phyloP scores from a whole-genome alignment of 176 grass and related monocot genomes.

The Ananas comosus region DNA sequence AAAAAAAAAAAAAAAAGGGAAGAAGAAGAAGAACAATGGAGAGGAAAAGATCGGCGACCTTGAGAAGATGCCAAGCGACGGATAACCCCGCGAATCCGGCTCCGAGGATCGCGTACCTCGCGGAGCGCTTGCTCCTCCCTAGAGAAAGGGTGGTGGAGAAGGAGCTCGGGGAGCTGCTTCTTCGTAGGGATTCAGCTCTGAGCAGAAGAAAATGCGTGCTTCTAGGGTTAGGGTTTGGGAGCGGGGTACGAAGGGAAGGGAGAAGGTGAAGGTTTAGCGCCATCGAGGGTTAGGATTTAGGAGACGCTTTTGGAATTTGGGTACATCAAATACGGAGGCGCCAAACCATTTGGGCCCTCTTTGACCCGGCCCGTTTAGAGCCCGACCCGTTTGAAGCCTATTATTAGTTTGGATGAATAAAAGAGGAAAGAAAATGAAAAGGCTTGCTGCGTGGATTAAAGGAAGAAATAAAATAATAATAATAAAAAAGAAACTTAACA shows the following conservation, averaged over 20 bases:
- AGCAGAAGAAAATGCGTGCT: neutral
- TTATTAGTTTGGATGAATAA: too few relatives aligned
- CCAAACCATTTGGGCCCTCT: too few relatives aligned
- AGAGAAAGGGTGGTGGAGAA: conserved; percentile 13
- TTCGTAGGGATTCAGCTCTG: neutral
- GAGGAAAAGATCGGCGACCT: conserved; percentile 23
- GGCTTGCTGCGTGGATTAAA: too few relatives aligned
- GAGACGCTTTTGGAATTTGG: too few relatives aligned
- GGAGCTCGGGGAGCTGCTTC: neutral
- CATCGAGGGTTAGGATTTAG: neutral
- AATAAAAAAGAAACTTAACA: too few relatives aligned
- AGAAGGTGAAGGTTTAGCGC: conserved; percentile 9
- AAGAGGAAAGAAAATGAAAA: too few relatives aligned
- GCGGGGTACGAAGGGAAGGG: neutral
- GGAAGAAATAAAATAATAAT: too few relatives aligned
- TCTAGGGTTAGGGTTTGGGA: conserved; percentile 15
- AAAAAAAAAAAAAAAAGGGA: neutral
- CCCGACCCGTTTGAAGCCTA: too few relatives aligned
- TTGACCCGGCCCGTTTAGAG: too few relatives aligned
- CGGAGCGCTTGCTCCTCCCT: conserved; percentile 12
- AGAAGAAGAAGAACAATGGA: neutral
- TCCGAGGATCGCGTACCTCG: conserved; percentile 73
- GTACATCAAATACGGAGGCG: too few relatives aligned
- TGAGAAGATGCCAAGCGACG: conserved; percentile 94
- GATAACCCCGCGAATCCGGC: conserved; percentile 78